Evolutionary conservation across 805 yeast genomes (phyloP).

Genomic region (Suhomyces xylopsoci): DNA sequence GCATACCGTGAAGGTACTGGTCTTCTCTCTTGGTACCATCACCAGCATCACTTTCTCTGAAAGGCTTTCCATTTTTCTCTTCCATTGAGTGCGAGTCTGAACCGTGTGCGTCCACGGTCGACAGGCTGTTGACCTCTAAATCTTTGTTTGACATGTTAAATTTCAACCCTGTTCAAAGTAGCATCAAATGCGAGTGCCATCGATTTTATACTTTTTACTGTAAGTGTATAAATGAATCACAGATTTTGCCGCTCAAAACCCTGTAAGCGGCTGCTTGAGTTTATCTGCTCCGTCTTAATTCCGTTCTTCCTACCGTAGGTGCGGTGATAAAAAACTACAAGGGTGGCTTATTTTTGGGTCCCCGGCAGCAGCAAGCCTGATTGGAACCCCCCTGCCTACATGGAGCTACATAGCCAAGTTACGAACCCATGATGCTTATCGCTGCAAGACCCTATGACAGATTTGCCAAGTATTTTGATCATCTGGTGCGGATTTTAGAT

Average conservation of each 20-base stretch:
- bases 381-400: no score
- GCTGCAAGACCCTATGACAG: no score
- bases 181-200: not conserved
- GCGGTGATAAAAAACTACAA: not conserved
- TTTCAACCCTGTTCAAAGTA: not conserved
- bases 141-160: not conserved
- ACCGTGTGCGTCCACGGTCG: not conserved
- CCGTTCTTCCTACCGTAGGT: not conserved
- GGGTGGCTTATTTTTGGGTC: not conserved
- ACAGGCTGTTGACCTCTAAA: not conserved
- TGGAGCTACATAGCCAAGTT: no score
- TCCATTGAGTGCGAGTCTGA: not conserved
- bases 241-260: not conserved
- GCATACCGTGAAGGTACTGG: constrained; percentile 30
- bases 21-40: constrained; percentile 41
- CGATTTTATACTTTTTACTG: not conserved
- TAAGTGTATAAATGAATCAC: not conserved
- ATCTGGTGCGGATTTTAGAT: no score
- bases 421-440: no score
- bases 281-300: not conserved
- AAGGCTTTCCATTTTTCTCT: constrained; percentile 5
- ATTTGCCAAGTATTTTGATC: not conserved
- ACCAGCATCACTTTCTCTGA: constrained; percentile 41
- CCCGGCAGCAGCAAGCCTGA: no score
- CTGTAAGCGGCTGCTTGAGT: not conserved